Evolutionary conservation across 2,329 filamentous ascomycete species (phyloP).

Genomic region (Mollisia scopiformis): DNA sequence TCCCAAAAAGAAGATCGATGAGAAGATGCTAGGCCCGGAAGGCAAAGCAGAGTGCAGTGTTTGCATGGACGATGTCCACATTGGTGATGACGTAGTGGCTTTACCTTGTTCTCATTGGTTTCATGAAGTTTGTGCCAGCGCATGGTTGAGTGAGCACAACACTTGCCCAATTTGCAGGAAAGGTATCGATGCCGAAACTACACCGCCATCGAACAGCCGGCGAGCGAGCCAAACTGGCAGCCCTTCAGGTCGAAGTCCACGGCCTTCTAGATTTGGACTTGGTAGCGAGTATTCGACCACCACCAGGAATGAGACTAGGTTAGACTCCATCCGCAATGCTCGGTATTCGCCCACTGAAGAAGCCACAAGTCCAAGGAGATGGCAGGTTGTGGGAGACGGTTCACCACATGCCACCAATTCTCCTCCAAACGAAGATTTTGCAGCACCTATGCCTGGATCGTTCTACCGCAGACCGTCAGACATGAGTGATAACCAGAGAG

Average conservation of each 20-base stretch:
- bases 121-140: conserved; percentile 77
- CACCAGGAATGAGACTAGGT: conserved; percentile 32
- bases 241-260: conserved; percentile 10
- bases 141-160: conserved; percentile 89
- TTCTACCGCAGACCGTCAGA: conserved; percentile 24
- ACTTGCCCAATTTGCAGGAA: conserved; percentile 84
- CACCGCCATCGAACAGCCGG: conserved; percentile 15
- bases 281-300: not conserved
- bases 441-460: conserved; percentile 19
- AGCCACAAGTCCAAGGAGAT: conserved; percentile 7
- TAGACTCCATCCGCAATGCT: conserved; percentile 31
- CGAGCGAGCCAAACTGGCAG: conserved; percentile 22
- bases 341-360: conserved; percentile 26
- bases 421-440: not conserved
- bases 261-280: conserved; percentile 12
- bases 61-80: conserved; percentile 83
- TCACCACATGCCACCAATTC: not conserved
- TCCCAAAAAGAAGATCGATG: conserved; percentile 70
- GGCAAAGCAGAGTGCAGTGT: conserved; percentile 86
- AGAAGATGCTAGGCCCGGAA: conserved; percentile 67
- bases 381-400: conserved; percentile 9
- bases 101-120: conserved; percentile 95
- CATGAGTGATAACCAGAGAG: conserved; percentile 18
- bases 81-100: conserved; percentile 73
- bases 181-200: conserved; percentile 32